Percentiles rank a stretch among this genome's conserved stretches.
Evolutionary conservation across 805 yeast species (phyloP).

Genomic region (Pichia cephalocereana): DNA sequence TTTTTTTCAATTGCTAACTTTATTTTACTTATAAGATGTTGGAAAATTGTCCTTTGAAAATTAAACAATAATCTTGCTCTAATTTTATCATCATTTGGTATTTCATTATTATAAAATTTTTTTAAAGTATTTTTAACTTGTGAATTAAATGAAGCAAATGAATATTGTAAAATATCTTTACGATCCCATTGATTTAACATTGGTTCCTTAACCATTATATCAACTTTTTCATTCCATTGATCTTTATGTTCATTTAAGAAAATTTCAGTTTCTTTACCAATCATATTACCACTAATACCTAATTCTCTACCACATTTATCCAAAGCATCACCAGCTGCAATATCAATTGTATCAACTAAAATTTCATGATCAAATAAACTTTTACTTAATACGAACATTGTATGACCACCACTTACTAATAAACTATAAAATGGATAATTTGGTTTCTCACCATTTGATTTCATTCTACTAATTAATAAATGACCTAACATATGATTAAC

Average conservation of each 20-base stretch:
- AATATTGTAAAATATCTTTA: slow-evolving; percentile 41
- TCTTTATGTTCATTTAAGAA: slow-evolving; percentile 32
- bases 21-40: slow-evolving; percentile 62
- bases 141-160: slow-evolving; percentile 63
- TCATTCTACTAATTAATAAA: slow-evolving; percentile 55
- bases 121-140: slow-evolving; percentile 20
- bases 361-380: slow-evolving; percentile 60
- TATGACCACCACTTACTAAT: slow-evolving; percentile 90
- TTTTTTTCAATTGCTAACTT: slow-evolving; percentile 37
- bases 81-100: slow-evolving; percentile 14
- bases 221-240: slow-evolving; percentile 24
- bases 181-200: slow-evolving; percentile 41
- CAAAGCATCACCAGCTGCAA: slow-evolving; percentile 88
- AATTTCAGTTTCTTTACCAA: slow-evolving; percentile 73
- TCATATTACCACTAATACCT: slow-evolving; percentile 74
- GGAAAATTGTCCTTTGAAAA: slow-evolving; percentile 58
- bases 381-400: slow-evolving; percentile 67
- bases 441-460: slow-evolving; percentile 34
- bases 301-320: slow-evolving; percentile 88
- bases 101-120: slow-evolving; percentile 15
- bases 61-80: slow-evolving; percentile 44
- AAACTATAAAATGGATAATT: slow-evolving; percentile 64
- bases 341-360: slow-evolving; percentile 67
- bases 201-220: slow-evolving; percentile 35
- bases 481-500: slow-evolving; percentile 98